Evolutionary conservation across 768 basidiomycete species (phyloP).

Genomic region (Scleroderma citrinum): DNA sequence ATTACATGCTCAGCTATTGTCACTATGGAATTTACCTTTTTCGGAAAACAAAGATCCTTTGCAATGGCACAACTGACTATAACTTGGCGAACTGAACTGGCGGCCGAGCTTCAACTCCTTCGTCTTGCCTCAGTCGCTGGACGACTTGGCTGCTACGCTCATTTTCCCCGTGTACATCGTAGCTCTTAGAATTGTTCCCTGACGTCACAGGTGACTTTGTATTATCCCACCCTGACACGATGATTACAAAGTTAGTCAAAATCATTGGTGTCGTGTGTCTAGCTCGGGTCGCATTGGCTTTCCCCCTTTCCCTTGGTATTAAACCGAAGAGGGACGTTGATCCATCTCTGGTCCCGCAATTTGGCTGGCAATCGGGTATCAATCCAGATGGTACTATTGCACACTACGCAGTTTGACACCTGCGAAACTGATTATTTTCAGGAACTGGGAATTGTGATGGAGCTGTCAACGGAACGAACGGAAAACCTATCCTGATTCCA

Average conservation of each 20-base stretch:
- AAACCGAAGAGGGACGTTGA: slow-evolving; percentile 41
- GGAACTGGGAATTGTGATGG: slow-evolving; percentile 71
- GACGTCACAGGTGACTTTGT: no score
- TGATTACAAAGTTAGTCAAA: slow-evolving; percentile 11
- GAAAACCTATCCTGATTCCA: slow-evolving; percentile 54
- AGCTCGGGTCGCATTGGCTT: slow-evolving; percentile 3
- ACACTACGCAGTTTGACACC: no score
- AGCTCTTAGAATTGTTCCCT: not conserved
- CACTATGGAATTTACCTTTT: slow-evolving; percentile 15
- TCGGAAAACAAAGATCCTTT: slow-evolving; percentile 11
- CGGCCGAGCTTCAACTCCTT: not conserved
- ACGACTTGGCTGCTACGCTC: not conserved
- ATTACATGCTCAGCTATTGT: no score
- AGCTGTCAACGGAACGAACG: slow-evolving; percentile 48
- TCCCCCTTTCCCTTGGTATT: slow-evolving; percentile 12
- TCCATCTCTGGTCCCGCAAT: slow-evolving; percentile 50
- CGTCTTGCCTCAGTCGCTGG: not conserved
- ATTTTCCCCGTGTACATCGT: not conserved
- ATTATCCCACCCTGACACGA: not conserved
- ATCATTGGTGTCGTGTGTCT: slow-evolving; percentile 9
- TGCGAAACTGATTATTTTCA: slow-evolving; percentile 3
- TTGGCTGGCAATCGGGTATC: slow-evolving; percentile 49
- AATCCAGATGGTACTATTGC: slow-evolving; percentile 48
- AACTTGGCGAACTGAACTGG: no score
- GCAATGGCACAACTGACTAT: no score